Evolutionary conservation across 2,329 filamentous ascomycete genomes (phyloP), one percentile per base, ranked within the genome.

Genomic region (Ophiostoma montium): DNA sequence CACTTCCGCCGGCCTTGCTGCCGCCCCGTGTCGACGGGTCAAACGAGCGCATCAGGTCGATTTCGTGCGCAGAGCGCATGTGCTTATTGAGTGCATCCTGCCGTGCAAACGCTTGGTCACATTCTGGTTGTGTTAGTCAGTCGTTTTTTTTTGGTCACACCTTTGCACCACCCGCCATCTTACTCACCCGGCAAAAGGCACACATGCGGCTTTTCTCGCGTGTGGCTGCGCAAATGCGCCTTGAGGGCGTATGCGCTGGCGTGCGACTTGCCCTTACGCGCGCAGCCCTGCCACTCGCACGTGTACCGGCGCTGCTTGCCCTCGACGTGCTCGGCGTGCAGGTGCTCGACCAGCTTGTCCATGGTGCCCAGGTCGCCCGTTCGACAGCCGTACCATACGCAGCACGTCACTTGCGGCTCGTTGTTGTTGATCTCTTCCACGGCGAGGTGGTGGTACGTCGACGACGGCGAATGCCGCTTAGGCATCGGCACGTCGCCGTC

Each of bases 31-130:
- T 80, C 12, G 86, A 77, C 2, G 83, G 79, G 61, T 89, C 80
- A 15, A 78, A 80, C 5, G 86, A 84, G n/a, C 86, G 81, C 19
- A 95, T 73, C 15, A 87, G 85, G 67, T 98, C 92, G 3, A 90
- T 95, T 64, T 98, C 92, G 69, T 98, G 92, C 35, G 98, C 89
- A 15, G 92, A 96, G 58, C 92, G 84, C 87, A 96, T 96, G 63
- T 98, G 92, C 65, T 98, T 98, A 2, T 90, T 88, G 0, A 98
- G 74, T 12, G 92, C 92, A 60, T 98, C 92, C 21, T 90, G 95
- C 56, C 92, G 77, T 2, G 92, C 98, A 59, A 98, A 98, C 31
- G 89, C 89, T 53, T 90, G 84, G 63, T 98, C 92, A 67, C 92
- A 98, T 75, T 98, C 92, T 94, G 27, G 35, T n/a, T 4, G 16